Conservation (phyloP, 1,284 basidiomycete genomes). For the Gastroboletus turbinatus region DNA sequence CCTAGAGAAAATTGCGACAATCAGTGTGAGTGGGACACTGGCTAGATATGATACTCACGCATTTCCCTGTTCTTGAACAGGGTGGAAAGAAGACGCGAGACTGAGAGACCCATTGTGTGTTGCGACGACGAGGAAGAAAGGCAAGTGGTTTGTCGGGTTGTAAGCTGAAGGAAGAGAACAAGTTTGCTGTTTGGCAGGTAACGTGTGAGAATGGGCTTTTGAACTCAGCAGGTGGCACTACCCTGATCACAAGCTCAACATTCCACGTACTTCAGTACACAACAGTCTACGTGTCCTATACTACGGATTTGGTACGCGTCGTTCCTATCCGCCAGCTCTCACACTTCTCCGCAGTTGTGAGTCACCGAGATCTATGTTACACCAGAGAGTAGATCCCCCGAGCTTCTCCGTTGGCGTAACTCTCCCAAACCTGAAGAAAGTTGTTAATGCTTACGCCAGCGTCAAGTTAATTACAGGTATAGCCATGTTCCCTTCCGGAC, state of each 20-base stretch:
- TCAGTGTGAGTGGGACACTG: constrained; percentile 34
- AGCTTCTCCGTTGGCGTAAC: background rate
- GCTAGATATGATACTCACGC: constrained; percentile 64
- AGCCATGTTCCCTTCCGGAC: background rate
- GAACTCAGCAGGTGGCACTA: constrained; percentile 35
- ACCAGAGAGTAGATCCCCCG: background rate
- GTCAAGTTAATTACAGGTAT: background rate
- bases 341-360: background rate
- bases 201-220: constrained; percentile 36
- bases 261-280: constrained; percentile 15
- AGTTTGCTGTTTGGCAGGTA: constrained; percentile 35
- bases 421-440: background rate
- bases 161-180: constrained; percentile 36
- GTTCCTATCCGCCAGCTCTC: background rate
- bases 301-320: constrained; percentile 5
- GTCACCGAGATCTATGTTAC: background rate
- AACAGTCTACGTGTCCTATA: constrained; percentile 18
- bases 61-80: constrained; percentile 99
- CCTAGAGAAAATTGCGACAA: constrained; percentile 47
- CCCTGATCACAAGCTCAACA: no score
- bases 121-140: constrained; percentile 34
- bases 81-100: constrained; percentile 80
- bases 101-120: constrained; percentile 78
- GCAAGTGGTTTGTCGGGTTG: constrained; percentile 36
- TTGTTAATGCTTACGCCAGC: background rate